These are phyloP conservation scores for Phaeosphaeriaceae sp. DNA, from an alignment of 2,329 filamentous ascomycete species.

Conservation along the genomic window DNA sequence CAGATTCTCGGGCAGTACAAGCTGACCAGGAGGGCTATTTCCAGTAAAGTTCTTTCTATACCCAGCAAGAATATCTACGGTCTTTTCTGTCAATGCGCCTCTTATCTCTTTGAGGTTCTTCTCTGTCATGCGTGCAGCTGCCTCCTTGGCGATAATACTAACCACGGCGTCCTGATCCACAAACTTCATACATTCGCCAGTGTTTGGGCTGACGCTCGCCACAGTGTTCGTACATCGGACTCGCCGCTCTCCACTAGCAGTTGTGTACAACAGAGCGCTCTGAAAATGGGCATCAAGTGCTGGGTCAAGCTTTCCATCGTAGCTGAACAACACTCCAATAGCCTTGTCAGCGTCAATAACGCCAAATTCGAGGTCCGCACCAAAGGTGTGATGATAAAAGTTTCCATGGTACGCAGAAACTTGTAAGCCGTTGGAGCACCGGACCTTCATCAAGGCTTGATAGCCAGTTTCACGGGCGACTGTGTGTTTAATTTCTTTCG, in stretches of 20 bases:
- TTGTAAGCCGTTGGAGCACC: slow-evolving; percentile 95
- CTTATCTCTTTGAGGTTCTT: slow-evolving; percentile 83
- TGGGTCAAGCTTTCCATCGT: slow-evolving; percentile 96
- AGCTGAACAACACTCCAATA: slow-evolving; percentile 86
- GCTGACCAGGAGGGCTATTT: slow-evolving; percentile 84
- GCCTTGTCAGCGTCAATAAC: slow-evolving; percentile 93
- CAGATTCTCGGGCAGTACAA: slow-evolving; percentile 92
- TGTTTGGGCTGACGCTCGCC: slow-evolving; percentile 85
- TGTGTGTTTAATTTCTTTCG: slow-evolving; percentile 83
- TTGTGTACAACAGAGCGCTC: slow-evolving; percentile 91
- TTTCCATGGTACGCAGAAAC: slow-evolving; percentile 94
- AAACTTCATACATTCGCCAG: slow-evolving; percentile 85
- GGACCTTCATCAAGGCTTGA: slow-evolving; percentile 96
- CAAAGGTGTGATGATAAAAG: slow-evolving; percentile 94
- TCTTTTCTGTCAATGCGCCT: slow-evolving; percentile 83
- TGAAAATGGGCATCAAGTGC: slow-evolving; percentile 99
- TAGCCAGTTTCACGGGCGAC: slow-evolving; percentile 91
- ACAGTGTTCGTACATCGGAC: slow-evolving; percentile 94
- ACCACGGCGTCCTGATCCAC: slow-evolving; percentile 96
- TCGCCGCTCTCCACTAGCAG: slow-evolving; percentile 83
- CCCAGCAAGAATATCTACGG: slow-evolving; percentile 86
- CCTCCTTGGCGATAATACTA: slow-evolving; percentile 88
- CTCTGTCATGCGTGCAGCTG: slow-evolving; percentile 82
- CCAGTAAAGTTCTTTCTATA: slow-evolving; percentile 94
- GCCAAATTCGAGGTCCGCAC: slow-evolving; percentile 92